phyloP scores from a whole-genome alignment of 257 asterid genomes.

The Ehretia macrophylla region DNA sequence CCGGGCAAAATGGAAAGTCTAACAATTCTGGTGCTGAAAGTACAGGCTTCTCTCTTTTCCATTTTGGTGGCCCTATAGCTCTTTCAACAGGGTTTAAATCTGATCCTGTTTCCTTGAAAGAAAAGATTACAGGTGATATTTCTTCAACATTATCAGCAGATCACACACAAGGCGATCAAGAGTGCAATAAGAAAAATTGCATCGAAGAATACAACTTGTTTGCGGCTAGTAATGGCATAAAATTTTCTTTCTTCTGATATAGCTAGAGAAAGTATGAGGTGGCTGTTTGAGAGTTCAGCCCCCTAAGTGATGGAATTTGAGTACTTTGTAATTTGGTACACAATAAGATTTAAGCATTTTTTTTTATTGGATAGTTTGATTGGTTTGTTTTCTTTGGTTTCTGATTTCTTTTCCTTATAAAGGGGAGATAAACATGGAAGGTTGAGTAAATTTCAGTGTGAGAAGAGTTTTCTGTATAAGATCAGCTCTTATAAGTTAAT shows the following conservation, averaged over 20 bases:
- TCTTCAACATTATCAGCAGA: conserved; percentile 28
- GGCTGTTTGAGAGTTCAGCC: conserved; percentile 26
- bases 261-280: conserved; percentile 29
- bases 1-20: conserved; percentile 31
- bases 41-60: conserved; percentile 87
- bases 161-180: conserved; percentile 27
- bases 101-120: conserved; percentile 42
- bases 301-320: conserved; percentile 40
- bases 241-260: conserved; percentile 75
- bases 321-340: conserved; percentile 39
- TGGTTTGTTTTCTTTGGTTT: conserved; percentile 13
- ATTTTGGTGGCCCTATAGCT: conserved; percentile 86
- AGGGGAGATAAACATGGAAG: conserved; percentile 2
- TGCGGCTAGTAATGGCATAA: conserved; percentile 74
- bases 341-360: conserved; percentile 24
- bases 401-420: background rate
- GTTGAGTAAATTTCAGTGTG: conserved; percentile 18
- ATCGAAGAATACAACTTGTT: conserved; percentile 85
- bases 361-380: conserved; percentile 14
- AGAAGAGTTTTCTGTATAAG: conserved; percentile 18
- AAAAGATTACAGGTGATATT: conserved; percentile 31
- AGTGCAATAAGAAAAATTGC: conserved; percentile 50
- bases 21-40: conserved; percentile 35
- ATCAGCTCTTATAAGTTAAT: conserved; percentile 10
- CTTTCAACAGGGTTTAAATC: conserved; percentile 57